Evolutionary conservation across 2,329 filamentous ascomycete genomes (phyloP), one percentile per base, ranked within the genome.

Genomic region (Aspergillus sp.): DNA sequence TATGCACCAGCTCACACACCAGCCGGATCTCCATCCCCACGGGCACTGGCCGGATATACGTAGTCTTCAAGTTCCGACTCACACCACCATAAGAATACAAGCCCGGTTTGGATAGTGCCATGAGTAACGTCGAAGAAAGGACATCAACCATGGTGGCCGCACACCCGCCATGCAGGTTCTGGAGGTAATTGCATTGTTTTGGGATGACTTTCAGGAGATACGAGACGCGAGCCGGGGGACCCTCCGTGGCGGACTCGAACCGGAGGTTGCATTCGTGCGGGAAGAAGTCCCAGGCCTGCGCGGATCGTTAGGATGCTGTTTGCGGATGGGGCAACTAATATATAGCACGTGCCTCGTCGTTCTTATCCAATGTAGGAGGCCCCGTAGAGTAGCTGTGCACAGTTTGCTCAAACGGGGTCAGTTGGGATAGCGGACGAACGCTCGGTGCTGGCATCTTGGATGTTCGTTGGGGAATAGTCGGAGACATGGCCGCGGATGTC

Each of bases 81-180:
- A 91, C 88, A 39, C 89, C 88, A 23, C 87, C 80, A 41, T 76
- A 78, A 58, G 81, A 76, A 84, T 88, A 90, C 71, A 83, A 86
- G 5, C 86, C 88, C 0, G 84, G 84, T 21, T 77, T 77, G 48
- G 82, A 82, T 54, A 88, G 73, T 39, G 87, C 80, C 8, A 82
- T 74, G 11, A 91, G 73, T 3, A 86, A 79, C 17, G 85, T 72
- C 3, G 85, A 85, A 0, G 89, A 90, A 66, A 85, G 82, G 59
- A 84, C 77, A 75, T 92, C 90, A 65, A 91, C 88, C 3, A 92
- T 75, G 0, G 88, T 88, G 2, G 89, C 84, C 0, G 85, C 81
- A 63, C 86, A 88, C 17, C 95, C 95, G n/a, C 90, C 92, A 75
- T 96, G 95, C 70, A 98, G 80, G 75, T 96, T 98, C 42, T 93